Base-by-base conservation (phyloP, 805 yeast species). In the Blastobotrys muscicola region DNA sequence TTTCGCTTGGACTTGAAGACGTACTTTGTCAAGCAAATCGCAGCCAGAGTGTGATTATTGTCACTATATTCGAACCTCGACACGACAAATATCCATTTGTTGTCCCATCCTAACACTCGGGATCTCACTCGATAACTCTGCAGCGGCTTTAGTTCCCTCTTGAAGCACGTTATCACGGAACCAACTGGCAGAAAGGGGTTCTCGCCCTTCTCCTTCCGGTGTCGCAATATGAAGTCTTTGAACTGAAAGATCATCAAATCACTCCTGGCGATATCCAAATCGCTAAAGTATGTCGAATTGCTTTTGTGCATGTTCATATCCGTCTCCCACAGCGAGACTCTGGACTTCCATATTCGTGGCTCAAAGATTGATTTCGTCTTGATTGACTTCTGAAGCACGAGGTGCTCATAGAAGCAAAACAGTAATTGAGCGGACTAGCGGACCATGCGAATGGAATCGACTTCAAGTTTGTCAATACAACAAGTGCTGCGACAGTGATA, bases 251-350 rank as follows among this genome's bases (percentile, higher is more conserved):
- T 63, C 65, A 86, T 65, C 43, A 80, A 61, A 45, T 78, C 76
- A 6, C 83, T 70, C 57, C 97, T 75, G 2, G 85, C 78, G 49
- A 86, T 69, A 58, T 89, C 97, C 58, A 85, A 67, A 51, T 89
- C 97, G 13, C 70, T 65, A 55, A 83, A 82, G 62, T 89, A 90
- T 1, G 95, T 82, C 5, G 90, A 78, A 60, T 90, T 90, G 45
- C 82, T 77, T 66, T 89, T 90, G 67, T 89, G 97, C 39, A 86
- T 54, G 57, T 85, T 85, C 67, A 84, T 74, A 61, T 89, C 97
- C 57, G 85, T 78, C 58, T 89, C 97, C 55, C 83, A 63, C 7
- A 83, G 77, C 1, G 90, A 80, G 26, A 82, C 83, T 47, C 75
- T 75, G 0, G 87, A 73, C 16, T 59, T 50, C 50, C 67, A 67